Conservation (phyloP, 305 asterid genomes). For the Fraxinus albicans region DNA sequence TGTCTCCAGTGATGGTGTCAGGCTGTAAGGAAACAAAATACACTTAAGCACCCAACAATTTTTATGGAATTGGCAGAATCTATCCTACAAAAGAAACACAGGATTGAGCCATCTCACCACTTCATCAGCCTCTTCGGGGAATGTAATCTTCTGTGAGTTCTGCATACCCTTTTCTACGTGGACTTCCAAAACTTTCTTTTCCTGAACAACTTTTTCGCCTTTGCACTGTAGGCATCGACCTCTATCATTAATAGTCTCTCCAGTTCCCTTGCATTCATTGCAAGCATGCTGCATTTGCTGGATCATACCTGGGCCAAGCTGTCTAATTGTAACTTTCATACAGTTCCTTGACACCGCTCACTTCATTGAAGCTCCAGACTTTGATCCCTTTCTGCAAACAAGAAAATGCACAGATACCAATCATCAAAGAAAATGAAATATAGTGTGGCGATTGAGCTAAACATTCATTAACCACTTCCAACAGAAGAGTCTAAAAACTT, state of each 20-base stretch:
- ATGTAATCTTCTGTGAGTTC: constrained; percentile 51
- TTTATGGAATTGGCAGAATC: neutral
- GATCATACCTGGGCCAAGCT: constrained; percentile 66
- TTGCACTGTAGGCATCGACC: constrained; percentile 60
- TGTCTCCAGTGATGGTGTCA: constrained; percentile 68
- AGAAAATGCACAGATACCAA: neutral
- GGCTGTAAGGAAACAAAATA: constrained; percentile 49
- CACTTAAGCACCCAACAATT: neutral
- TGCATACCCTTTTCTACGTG: constrained; percentile 67
- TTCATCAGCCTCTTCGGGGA: constrained; percentile 68
- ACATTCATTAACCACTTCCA: neutral
- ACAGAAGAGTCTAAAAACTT: neutral
- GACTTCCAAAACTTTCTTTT: constrained; percentile 62
- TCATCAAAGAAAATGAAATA: neutral
- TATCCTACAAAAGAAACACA: neutral
- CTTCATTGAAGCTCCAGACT: constrained; percentile 52
- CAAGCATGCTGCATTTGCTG: constrained; percentile 70
- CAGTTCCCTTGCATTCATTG: constrained; percentile 57
- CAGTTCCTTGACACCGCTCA: constrained; percentile 59
- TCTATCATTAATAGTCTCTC: constrained; percentile 51
- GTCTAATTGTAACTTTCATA: constrained; percentile 58
- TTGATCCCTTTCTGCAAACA: constrained; percentile 50
- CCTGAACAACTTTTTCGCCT: constrained; percentile 58
- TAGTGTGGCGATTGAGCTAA: neutral
- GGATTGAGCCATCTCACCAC: constrained; percentile 36